These are phyloP conservation scores for Hymenoscyphus albidus DNA, from an alignment of 2,329 filamentous ascomycete genomes.

Conservation along the genomic window DNA sequence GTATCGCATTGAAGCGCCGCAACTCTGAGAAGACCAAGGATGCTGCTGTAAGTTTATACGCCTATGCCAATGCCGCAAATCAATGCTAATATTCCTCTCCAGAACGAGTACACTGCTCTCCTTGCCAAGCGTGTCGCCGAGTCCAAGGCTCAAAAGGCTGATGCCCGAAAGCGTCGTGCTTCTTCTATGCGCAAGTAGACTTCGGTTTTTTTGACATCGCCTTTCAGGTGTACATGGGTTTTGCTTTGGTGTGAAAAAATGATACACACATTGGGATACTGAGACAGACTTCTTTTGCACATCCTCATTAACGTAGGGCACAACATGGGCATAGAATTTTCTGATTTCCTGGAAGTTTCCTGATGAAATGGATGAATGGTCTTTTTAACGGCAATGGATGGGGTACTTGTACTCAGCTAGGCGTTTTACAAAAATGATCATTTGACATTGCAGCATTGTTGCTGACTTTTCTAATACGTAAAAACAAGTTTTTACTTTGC, in stretches of 20 bases:
- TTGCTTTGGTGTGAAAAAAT: slow-evolving; percentile 17
- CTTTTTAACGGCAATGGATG: background rate
- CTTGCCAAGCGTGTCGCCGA: slow-evolving; percentile 96
- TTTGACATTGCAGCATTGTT: slow-evolving; percentile 14
- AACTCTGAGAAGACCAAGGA: slow-evolving; percentile 97
- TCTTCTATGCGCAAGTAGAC: slow-evolving; percentile 89
- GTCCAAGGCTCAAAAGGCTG: slow-evolving; percentile 89
- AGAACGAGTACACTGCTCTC: slow-evolving; percentile 97
- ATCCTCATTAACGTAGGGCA: background rate
- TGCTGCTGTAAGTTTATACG: slow-evolving; percentile 74
- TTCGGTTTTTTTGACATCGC: slow-evolving; percentile 13
- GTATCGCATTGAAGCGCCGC: slow-evolving; percentile 96
- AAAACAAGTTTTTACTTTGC: slow-evolving; percentile 6
- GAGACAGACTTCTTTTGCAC: slow-evolving; percentile 9
- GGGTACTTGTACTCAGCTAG: slow-evolving; percentile 20
- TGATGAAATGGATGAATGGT: slow-evolving; percentile 11
- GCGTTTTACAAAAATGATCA: slow-evolving; percentile 25
- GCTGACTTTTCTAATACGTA: slow-evolving; percentile 4
- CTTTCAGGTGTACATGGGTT: slow-evolving; percentile 15
- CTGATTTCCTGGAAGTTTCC: slow-evolving; percentile 7
- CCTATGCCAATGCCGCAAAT: background rate
- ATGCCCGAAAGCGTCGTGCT: slow-evolving; percentile 93
- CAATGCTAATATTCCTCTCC: slow-evolving; percentile 38
- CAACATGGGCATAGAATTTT: slow-evolving; percentile 4
- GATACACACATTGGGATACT: slow-evolving; percentile 13